phyloP scores from a whole-genome alignment of 139 green algal species.

The Chara braunii region DNA sequence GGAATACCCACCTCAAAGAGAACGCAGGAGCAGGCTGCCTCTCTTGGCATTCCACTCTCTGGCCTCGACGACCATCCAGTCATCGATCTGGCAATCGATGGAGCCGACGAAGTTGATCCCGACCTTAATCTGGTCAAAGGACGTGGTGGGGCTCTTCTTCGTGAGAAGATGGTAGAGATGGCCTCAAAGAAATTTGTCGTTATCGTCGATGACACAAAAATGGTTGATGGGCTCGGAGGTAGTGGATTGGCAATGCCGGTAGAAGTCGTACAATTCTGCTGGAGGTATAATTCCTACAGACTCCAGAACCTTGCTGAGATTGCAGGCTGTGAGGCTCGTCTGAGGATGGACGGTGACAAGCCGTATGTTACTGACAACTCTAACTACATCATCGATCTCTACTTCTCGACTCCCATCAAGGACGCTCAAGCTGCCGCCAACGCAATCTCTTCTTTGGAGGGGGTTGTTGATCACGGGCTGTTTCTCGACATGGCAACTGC shows the following conservation, averaged over 20 bases:
- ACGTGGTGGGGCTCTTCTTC: conserved; percentile 87
- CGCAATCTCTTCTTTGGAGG: conserved; percentile 74
- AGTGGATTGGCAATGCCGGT: conserved; percentile 80
- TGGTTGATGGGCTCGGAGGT: conserved; percentile 44
- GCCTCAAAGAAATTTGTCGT: conserved; percentile 90
- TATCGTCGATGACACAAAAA: conserved; percentile 98
- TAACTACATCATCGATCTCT: conserved; percentile 99
- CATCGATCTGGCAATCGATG: conserved; percentile 96
- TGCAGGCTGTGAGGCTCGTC: conserved; percentile 62
- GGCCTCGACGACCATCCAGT: conserved; percentile 86
- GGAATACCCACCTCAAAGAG: conserved; percentile 71
- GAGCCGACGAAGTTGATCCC: conserved; percentile 94
- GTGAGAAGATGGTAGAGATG: conserved; percentile 99
- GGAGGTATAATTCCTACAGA: conserved; percentile 54
- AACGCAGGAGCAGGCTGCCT: conserved; percentile 83
- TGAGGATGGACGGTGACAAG: conserved; percentile 70
- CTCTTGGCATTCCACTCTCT: conserved; percentile 89
- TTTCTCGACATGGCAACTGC: conserved; percentile 95
- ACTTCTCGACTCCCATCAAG: conserved; percentile 68
- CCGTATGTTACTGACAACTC: conserved; percentile 96
- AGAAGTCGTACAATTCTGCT: conserved; percentile 98
- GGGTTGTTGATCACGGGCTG: conserved; percentile 96
- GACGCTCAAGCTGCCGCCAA: conserved; percentile 54
- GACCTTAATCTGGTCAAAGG: conserved; percentile 97
- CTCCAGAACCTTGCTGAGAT: conserved; percentile 38